A percentile compares a stretch with the other conserved stretches of the same genome.
phyloP scores from a whole-genome alignment of 139 green algal species.

The Closterium sp. region DNA sequence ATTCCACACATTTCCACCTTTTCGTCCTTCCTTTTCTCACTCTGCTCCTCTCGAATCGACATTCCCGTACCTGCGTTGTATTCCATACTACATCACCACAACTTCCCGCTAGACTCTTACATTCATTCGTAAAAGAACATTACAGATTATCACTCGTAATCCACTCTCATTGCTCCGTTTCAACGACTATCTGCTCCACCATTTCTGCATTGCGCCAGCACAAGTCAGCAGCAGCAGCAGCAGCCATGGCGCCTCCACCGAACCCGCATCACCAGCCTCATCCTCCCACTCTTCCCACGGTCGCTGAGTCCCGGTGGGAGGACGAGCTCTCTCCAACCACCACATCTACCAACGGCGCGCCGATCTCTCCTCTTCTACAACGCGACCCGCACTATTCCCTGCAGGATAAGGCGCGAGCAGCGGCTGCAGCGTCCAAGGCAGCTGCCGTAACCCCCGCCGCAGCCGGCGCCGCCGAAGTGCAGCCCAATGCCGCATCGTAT shows the following conservation, averaged over 20 bases:
- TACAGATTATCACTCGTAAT: too few relatives aligned
- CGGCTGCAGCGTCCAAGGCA: neutral
- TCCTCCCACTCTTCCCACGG: neutral
- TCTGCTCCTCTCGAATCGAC: too few relatives aligned
- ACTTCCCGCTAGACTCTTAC: neutral
- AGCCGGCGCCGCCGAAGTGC: neutral
- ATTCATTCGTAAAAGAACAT: too few relatives aligned
- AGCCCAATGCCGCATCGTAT: neutral
- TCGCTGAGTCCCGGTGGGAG: neutral
- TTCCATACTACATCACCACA: neutral
- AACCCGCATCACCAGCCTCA: neutral
- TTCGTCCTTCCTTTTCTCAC: neutral
- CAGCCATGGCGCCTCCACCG: neutral
- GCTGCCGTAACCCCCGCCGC: neutral
- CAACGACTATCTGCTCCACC: neutral
- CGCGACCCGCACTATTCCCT: neutral
- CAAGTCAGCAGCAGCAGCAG: too few relatives aligned
- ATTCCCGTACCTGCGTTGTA: too few relatives aligned
- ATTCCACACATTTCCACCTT: neutral
- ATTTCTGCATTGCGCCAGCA: neutral
- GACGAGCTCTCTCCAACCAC: neutral
- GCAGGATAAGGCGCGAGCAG: neutral
- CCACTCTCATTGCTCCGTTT: too few relatives aligned
- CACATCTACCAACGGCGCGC: neutral
- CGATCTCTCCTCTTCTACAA: neutral